Base-by-base conservation (phyloP, 345 rosid genomes). In the Carallia pectinifolia region DNA sequence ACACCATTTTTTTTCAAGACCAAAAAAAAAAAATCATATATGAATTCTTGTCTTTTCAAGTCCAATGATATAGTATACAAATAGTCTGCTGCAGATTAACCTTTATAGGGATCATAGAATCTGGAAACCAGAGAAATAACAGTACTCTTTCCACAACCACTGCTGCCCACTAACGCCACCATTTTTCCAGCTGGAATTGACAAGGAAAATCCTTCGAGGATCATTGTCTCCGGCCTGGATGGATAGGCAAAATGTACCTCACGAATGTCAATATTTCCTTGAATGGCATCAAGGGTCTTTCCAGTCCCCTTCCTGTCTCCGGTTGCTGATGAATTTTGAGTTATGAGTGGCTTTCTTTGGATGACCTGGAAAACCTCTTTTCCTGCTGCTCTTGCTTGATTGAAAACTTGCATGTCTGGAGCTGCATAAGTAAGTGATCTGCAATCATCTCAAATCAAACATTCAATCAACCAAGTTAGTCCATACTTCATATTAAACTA, bases 111-210 rank as follows among this genome's bases (percentile, higher is more conserved):
- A 65, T 88, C 89, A 61, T 86, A 88, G 79, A 88, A 85, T 63
- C 93, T 85, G 36, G 83, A 65, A 54, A 88, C 84, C 15, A 88
- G 77, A 64, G 88, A 85, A 58, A 88, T 82, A 65, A 82, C 31
- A 7, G 90, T 86, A 67, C 88, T 85, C 74, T 88, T 88, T 64
- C 93, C 90, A 18, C 88, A 88, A 0, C 93, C 89, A 34, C 93
- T 88, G 33, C 81, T 81, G 1, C 93, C 90, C 12, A 88, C 90
- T 58, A 86, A 70, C 6, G 89, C 89, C 34, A 85, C 77, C 40
- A 64, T 85, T 68, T 82, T 83, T 69, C 90, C 89, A 18, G 89
- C 83, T 30, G 89, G 87, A 71, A 88, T 83, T 34, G 85, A 80
- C 68, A 86, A 37, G 7, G 90, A 82, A 63, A 88, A 81, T 38